phyloP scores from a whole-genome alignment of 2,329 filamentous ascomycete genomes.

The Ophiostoma angusticollis region DNA sequence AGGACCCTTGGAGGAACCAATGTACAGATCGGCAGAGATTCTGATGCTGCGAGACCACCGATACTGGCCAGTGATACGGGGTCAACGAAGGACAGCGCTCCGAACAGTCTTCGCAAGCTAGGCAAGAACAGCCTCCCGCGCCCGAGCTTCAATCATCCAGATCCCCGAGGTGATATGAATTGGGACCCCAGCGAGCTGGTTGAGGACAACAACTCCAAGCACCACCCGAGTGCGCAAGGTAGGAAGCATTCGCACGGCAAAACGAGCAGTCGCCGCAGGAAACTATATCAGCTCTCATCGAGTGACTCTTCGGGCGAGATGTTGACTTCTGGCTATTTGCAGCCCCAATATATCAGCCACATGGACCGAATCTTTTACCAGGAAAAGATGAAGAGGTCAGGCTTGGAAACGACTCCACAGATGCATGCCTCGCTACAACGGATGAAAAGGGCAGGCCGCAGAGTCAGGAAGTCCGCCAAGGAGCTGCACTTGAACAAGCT shows the following conservation, averaged over 20 bases:
- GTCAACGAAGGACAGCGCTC: too few relatives aligned
- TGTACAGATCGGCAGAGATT: too few relatives aligned
- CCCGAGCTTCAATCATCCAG: conserved; percentile 1
- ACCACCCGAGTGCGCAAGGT: conserved; percentile 1
- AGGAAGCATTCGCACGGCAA: neutral
- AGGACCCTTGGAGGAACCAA: too few relatives aligned
- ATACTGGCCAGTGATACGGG: too few relatives aligned
- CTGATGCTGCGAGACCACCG: too few relatives aligned
- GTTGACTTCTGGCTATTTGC: conserved; percentile 5
- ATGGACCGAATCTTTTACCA: neutral
- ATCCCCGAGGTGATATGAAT: conserved; percentile 4
- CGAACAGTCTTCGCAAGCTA: too few relatives aligned
- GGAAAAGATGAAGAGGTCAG: neutral
- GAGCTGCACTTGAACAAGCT: too few relatives aligned
- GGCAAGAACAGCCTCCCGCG: too few relatives aligned
- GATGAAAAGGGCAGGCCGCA: too few relatives aligned
- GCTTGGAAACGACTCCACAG: neutral
- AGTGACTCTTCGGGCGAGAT: neutral
- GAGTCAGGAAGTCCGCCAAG: too few relatives aligned
- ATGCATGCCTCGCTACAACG: neutral
- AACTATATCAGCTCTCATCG: neutral
- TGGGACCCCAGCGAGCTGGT: neutral
- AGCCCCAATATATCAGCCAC: conserved; percentile 2
- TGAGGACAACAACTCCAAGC: neutral
- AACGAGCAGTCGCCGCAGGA: neutral